Percentiles rank a stretch among this genome's conserved stretches.
Conservation (phyloP, 2,329 filamentous ascomycete genomes). For the Paecilomyces fulvus region DNA sequence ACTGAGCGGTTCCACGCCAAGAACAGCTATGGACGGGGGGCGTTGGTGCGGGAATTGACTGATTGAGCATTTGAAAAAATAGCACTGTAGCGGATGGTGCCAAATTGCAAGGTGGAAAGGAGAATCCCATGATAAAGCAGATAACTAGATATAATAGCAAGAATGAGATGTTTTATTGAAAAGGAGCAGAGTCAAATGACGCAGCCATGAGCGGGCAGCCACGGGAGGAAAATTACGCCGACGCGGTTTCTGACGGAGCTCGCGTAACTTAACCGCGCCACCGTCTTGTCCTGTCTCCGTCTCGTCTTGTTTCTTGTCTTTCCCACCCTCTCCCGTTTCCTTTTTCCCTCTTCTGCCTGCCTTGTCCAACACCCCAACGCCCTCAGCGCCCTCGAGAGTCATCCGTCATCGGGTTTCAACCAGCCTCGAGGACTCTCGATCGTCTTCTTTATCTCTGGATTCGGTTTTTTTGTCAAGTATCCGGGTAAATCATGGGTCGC, state of each 20-base stretch:
- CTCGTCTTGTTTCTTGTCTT: slow-evolving; percentile 3
- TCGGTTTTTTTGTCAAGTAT: slow-evolving; percentile 7
- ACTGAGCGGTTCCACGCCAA: not conserved
- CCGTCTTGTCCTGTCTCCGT: slow-evolving; percentile 16
- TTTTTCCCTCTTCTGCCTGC: slow-evolving; percentile 4
- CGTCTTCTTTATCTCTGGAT: slow-evolving; percentile 12
- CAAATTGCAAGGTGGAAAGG: not conserved
- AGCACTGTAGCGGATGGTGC: not conserved
- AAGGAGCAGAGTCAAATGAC: not conserved
- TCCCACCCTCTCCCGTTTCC: slow-evolving; percentile 2
- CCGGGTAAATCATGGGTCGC: slow-evolving; percentile 37
- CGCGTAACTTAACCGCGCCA: slow-evolving; percentile 20
- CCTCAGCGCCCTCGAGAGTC: slow-evolving; percentile 1
- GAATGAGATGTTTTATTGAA: not conserved
- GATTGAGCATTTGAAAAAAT: not conserved
- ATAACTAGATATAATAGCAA: not conserved
- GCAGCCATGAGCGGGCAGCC: not conserved
- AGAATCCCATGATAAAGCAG: not conserved
- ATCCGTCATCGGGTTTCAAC: not conserved
- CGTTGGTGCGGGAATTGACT: not conserved
- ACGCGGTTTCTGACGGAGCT: slow-evolving; percentile 12
- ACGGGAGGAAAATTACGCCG: slow-evolving; percentile 15
- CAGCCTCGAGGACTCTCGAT: not conserved
- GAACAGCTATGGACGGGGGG: not conserved
- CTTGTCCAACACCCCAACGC: slow-evolving; percentile 10